phyloP scores from a whole-genome alignment of 2,329 filamentous ascomycete genomes.

The Trichoderma lentiforme region DNA sequence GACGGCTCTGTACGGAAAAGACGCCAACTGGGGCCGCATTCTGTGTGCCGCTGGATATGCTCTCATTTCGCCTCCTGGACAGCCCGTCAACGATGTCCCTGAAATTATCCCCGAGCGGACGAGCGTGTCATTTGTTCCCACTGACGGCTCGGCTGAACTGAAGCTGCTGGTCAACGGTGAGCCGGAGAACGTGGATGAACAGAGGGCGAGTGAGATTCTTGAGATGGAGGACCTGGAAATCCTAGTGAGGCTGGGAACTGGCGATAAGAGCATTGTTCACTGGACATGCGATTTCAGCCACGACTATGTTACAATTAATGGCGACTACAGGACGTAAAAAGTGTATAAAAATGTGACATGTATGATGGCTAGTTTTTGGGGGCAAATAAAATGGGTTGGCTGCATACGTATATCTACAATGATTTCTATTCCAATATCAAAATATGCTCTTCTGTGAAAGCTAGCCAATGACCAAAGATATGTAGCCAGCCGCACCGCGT shows the following conservation, averaged over 20 bases:
- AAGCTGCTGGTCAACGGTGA: slow-evolving; percentile 76
- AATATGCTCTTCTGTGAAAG: not conserved
- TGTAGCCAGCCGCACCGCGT: not conserved
- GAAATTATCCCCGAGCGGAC: slow-evolving; percentile 67
- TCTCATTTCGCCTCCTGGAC: slow-evolving; percentile 56
- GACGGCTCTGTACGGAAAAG: slow-evolving; percentile 92
- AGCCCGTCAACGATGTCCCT: slow-evolving; percentile 55
- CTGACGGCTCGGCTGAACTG: slow-evolving; percentile 72
- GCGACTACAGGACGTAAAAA: slow-evolving; percentile 60
- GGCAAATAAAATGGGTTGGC: not conserved
- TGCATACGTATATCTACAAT: not conserved
- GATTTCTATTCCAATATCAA: not conserved
- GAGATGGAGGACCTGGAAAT: slow-evolving; percentile 78
- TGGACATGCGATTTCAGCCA: slow-evolving; percentile 88
- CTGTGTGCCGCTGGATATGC: slow-evolving; percentile 90
- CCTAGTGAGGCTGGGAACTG: slow-evolving; percentile 67
- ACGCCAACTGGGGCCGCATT: slow-evolving; percentile 98
- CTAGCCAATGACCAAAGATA: not conserved
- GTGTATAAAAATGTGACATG: not conserved
- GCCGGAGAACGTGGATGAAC: slow-evolving; percentile 75
- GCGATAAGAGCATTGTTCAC: slow-evolving; percentile 65
- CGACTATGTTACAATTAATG: slow-evolving; percentile 70
- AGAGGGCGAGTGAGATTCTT: slow-evolving; percentile 71
- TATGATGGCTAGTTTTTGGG: not conserved
- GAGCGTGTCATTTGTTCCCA: slow-evolving; percentile 74